These are phyloP conservation scores for Microascus cirrosus DNA, from an alignment of 2,329 filamentous ascomycete genomes.

Conservation along the genomic window DNA sequence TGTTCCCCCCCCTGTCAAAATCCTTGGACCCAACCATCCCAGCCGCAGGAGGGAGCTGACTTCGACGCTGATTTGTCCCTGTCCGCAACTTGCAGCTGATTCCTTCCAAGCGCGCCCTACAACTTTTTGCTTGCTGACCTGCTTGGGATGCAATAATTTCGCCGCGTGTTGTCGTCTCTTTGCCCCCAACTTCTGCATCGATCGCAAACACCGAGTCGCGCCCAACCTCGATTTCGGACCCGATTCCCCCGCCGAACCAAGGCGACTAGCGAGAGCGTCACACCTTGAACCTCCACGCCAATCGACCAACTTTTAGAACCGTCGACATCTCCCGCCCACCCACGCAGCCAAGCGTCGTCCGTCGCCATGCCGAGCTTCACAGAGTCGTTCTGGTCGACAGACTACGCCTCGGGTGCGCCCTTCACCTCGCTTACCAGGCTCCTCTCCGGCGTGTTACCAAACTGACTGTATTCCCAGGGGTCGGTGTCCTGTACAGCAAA, in stretches of 20 bases:
- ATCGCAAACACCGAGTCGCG: background rate
- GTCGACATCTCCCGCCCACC: background rate
- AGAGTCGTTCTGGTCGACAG: conserved; percentile 94
- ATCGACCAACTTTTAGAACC: background rate
- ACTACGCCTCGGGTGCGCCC: conserved; percentile 80
- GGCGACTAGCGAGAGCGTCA: background rate
- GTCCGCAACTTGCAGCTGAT: background rate
- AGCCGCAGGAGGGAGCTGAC: background rate
- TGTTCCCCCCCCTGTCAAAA: background rate
- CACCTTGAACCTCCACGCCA: background rate
- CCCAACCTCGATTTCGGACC: background rate
- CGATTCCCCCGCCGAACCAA: background rate
- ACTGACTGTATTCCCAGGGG: conserved; percentile 34
- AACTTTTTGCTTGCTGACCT: background rate
- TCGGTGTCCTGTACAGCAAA: conserved; percentile 92
- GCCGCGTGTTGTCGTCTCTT: background rate
- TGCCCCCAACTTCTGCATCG: background rate
- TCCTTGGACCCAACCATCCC: background rate
- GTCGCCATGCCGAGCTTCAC: conserved; percentile 74
- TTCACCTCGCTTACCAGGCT: background rate
- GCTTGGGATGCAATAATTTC: background rate
- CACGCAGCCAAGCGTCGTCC: background rate
- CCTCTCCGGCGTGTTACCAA: background rate
- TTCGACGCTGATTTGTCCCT: background rate
- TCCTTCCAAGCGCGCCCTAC: background rate